Base-by-base conservation (phyloP, 345 rosid genomes). In the Pistacia integerrima region DNA sequence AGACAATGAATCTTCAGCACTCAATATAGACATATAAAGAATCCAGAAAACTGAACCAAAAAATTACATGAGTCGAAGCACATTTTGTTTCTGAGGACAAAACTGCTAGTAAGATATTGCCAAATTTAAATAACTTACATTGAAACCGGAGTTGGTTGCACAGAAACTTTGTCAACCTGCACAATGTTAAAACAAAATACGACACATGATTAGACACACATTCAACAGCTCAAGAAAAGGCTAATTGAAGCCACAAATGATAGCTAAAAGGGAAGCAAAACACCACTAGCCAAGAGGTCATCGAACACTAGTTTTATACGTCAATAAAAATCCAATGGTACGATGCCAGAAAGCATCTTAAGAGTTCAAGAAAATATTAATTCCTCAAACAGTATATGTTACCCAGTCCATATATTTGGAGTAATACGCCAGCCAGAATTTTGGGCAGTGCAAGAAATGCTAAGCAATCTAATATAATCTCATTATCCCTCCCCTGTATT, bases 131-230 rank as follows among this genome's bases (percentile, higher is more conserved):
- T 49, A 76, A 86, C 99, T 93, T 84, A 95, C 99, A 87, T 90
- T 64, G 96, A 87, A 79, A 92, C 86, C 18, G 99, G 99, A 79
- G 88, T 83, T 51, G 96, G 87, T 82, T 92, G 95, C 74, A 78
- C 69, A 11, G 91, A 80, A 58, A 84, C 93, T 82, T 88, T 88
- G 69, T 88, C 87, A 63, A 86, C 82, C 99, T 95, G 97, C 91
- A 88, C 35, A 81, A 17, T 28, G 77, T 82, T 60, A 69, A 75
- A 77, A 41, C 75, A 59, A 35, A 30, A 81, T 14, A 78, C 18
- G 35, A 70, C 67, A 68, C 22, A 18, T 62, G 44, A 82, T 73
- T 36, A 75, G 55, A 48, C 44, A 36, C 30, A 76, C 22, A 52
- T 18, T 25, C 51, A 64, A 54, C 10, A 11, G 13, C 14, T 55